Percentiles rank a stretch among this genome's conserved stretches.
phyloP scores from a whole-genome alignment of 495 filamentous ascomycete genomes.

The Xylaria scruposa region DNA sequence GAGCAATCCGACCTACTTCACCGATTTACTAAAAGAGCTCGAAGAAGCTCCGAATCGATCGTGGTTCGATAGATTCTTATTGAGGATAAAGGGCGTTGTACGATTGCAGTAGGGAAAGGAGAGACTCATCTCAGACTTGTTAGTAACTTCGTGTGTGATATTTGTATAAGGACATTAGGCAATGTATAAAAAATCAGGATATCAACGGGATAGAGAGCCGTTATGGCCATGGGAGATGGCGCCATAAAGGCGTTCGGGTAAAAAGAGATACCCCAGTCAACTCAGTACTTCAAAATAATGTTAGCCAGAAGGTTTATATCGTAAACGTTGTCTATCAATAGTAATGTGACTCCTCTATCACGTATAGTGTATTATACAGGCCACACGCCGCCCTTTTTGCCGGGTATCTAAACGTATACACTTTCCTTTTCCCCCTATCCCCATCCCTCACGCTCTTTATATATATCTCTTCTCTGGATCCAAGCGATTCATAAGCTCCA shows the following conservation, averaged over 20 bases:
- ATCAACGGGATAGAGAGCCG: neutral
- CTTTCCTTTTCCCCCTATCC: neutral
- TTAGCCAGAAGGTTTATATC: neutral
- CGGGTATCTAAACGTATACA: slow-evolving; percentile 26
- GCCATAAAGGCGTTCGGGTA: neutral
- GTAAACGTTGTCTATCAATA: neutral
- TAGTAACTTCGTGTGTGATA: neutral
- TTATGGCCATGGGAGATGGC: neutral
- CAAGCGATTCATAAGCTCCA: slow-evolving; percentile 79
- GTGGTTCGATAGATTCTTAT: slow-evolving; percentile 60
- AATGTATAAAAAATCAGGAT: neutral
- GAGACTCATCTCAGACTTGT: neutral
- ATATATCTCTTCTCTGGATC: slow-evolving; percentile 90
- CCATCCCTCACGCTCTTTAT: slow-evolving; percentile 42
- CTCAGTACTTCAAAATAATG: neutral
- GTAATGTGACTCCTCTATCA: neutral
- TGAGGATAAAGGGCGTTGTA: slow-evolving; percentile 69
- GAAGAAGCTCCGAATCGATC: slow-evolving; percentile 71
- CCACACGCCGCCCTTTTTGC: slow-evolving; percentile 12
- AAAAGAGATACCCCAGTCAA: neutral
- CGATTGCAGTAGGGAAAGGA: slow-evolving; percentile 51
- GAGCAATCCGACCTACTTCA: slow-evolving; percentile 80
- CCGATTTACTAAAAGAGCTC: slow-evolving; percentile 72
- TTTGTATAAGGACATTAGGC: neutral
- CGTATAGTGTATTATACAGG: slow-evolving; percentile 2